These are phyloP conservation scores for Peronosclerospora sorghi DNA, from an alignment of 352 stramenopile genomes.

Conservation along the genomic window DNA sequence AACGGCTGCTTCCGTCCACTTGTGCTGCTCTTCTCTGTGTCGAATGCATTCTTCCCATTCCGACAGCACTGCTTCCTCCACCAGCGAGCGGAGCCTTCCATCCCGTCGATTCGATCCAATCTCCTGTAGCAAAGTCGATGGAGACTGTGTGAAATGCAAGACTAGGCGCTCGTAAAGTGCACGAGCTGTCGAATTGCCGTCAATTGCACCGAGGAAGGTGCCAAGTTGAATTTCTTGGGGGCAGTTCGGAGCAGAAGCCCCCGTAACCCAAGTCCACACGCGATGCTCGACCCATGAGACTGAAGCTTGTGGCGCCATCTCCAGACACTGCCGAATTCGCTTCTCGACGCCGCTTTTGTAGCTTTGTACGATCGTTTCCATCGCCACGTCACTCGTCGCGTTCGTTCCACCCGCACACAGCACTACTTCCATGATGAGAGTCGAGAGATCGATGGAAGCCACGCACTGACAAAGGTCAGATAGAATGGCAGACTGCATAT, in stretches of 20 bases:
- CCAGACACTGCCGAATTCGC: slow-evolving; percentile 9
- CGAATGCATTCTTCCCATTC: slow-evolving; percentile 18
- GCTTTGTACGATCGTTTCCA: slow-evolving; percentile 8
- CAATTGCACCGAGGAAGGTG: slow-evolving; percentile 7
- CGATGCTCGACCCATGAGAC: slow-evolving; percentile 20
- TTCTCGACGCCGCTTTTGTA: slow-evolving; percentile 11
- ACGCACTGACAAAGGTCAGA: slow-evolving; percentile 16
- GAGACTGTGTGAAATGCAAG: slow-evolving; percentile 17
- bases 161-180: slow-evolving; percentile 17
- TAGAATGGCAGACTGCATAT: slow-evolving; percentile 7
- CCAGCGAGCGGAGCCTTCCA: not conserved
- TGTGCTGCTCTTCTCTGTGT: slow-evolving; percentile 13
- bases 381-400: slow-evolving; percentile 4
- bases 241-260: not conserved
- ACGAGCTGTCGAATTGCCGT: not conserved
- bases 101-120: slow-evolving; percentile 15
- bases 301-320: too few relatives aligned
- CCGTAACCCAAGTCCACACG: slow-evolving; percentile 16
- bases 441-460: slow-evolving; percentile 15
- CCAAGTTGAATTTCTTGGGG: slow-evolving; percentile 7
- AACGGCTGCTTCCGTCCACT: slow-evolving; percentile 34
- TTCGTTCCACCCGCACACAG: slow-evolving; percentile 14
- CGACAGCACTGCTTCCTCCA: slow-evolving; percentile 13
- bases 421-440: slow-evolving; percentile 21
- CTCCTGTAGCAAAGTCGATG: slow-evolving; percentile 24